These are phyloP conservation scores for Taphrina betulina DNA, from an alignment of 1,139 yeast genomes.

Conservation along the genomic window DNA sequence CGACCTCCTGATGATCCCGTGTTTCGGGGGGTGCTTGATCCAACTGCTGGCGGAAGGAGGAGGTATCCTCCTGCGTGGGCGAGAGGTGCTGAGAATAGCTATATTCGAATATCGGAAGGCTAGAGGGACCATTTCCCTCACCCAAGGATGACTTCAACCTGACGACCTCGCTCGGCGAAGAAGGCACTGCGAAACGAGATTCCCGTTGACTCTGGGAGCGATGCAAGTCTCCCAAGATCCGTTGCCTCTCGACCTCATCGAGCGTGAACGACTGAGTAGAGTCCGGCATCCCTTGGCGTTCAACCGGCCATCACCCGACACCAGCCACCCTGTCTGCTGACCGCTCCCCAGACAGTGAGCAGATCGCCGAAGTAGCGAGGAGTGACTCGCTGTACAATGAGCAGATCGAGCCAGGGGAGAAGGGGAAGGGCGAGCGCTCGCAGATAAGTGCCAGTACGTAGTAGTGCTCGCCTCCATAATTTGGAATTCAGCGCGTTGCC, in stretches of 20 bases:
- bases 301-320: too few species aligned
- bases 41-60: constrained; percentile 18
- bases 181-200: background rate
- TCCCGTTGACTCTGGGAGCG: background rate
- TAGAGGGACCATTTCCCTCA: background rate
- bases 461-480: too few species aligned
- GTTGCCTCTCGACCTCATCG: constrained; percentile 14
- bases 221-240: background rate
- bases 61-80: constrained; percentile 29
- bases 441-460: too few species aligned
- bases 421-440: too few species aligned
- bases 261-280: constrained; percentile 18
- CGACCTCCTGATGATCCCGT: constrained; percentile 4
- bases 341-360: too few species aligned
- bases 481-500: too few species aligned
- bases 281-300: too few species aligned
- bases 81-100: constrained; percentile 18
- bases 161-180: background rate
- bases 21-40: constrained; percentile 16
- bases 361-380: too few species aligned
- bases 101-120: background rate
- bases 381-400: too few species aligned
- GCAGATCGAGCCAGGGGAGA: too few species aligned
- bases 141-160: background rate
- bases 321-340: too few species aligned